These are phyloP conservation scores for Colletotrichum tanaceti DNA, from an alignment of 2,329 filamentous ascomycete genomes.

Conservation along the genomic window DNA sequence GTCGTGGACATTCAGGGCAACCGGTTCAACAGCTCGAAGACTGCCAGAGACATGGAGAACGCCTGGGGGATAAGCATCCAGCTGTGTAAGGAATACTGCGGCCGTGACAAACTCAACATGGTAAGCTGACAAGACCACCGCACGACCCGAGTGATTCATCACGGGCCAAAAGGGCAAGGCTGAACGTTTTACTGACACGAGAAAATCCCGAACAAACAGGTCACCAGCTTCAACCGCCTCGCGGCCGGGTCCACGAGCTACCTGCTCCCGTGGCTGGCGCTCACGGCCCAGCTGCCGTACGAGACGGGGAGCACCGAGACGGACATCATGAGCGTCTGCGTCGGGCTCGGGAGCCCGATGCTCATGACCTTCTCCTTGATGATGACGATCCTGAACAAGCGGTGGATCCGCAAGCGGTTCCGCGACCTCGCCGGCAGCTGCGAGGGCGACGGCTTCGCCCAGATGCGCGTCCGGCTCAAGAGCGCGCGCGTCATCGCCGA, in stretches of 20 bases:
- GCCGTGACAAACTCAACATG: not conserved
- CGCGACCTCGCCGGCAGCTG: slow-evolving; percentile 13
- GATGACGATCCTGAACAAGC: slow-evolving; percentile 42
- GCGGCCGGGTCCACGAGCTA: slow-evolving; percentile 41
- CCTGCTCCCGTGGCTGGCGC: slow-evolving; percentile 43
- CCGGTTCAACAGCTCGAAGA: not conserved
- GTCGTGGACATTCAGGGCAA: not conserved
- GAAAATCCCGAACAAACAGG: not conserved
- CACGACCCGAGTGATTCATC: no score
- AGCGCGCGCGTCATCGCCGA: slow-evolving; percentile 40
- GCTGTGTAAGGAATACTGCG: not conserved
- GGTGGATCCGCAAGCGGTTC: slow-evolving; percentile 39
- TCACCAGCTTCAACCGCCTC: slow-evolving; percentile 38
- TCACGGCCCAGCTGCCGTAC: slow-evolving; percentile 43
- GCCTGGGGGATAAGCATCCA: not conserved
- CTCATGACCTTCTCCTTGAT: slow-evolving; percentile 42
- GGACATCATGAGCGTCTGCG: slow-evolving; percentile 41
- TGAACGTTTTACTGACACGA: not conserved
- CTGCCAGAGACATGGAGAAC: not conserved
- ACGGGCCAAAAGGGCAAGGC: no score
- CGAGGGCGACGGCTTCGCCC: slow-evolving; percentile 9
- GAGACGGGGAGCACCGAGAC: slow-evolving; percentile 40
- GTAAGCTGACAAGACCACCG: not conserved
- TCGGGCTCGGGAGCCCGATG: slow-evolving; percentile 42
- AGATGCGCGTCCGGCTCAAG: not conserved